phyloP scores from a whole-genome alignment of 371 early-diverging fungal genomes.

The Smittium culicis region DNA sequence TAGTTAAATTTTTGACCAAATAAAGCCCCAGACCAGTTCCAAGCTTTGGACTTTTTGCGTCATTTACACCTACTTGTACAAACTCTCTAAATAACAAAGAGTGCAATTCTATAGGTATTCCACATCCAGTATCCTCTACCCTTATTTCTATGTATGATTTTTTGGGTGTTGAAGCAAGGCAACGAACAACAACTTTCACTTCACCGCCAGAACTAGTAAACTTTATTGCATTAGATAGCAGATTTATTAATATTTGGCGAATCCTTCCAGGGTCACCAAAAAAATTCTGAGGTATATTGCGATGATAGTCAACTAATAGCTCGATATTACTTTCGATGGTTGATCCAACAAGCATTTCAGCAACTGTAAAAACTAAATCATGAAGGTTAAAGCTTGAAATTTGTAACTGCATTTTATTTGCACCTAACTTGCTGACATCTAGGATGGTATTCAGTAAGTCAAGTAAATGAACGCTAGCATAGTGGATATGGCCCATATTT shows the following conservation, averaged over 20 bases:
- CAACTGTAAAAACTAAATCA: constrained; percentile 26
- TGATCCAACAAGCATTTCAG: constrained; percentile 30
- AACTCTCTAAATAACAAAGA: constrained; percentile 10
- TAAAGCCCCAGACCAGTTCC: constrained; percentile 12
- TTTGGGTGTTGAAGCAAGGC: background rate
- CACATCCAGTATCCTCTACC: constrained; percentile 11
- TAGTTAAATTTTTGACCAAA: constrained; percentile 10
- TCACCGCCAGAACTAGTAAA: constrained; percentile 11
- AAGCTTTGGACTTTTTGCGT: background rate
- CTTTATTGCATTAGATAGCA: constrained; percentile 33
- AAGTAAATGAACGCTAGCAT: constrained; percentile 27
- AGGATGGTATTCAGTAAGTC: constrained; percentile 30
- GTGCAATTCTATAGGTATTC: constrained; percentile 12
- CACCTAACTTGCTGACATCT: constrained; percentile 33
- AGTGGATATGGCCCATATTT: constrained; percentile 28
- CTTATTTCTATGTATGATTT: constrained; percentile 8
- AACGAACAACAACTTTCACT: constrained; percentile 7
- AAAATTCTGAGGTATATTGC: constrained; percentile 21
- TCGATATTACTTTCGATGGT: constrained; percentile 30
- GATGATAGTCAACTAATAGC: constrained; percentile 27
- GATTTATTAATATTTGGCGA: constrained; percentile 27
- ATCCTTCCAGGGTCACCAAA: constrained; percentile 29
- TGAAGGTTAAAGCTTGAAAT: constrained; percentile 28
- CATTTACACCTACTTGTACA: constrained; percentile 10
- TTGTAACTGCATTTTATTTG: constrained; percentile 26